phyloP scores from a whole-genome alignment of 495 filamentous ascomycete genomes.

The Jackrogersella minutella region DNA sequence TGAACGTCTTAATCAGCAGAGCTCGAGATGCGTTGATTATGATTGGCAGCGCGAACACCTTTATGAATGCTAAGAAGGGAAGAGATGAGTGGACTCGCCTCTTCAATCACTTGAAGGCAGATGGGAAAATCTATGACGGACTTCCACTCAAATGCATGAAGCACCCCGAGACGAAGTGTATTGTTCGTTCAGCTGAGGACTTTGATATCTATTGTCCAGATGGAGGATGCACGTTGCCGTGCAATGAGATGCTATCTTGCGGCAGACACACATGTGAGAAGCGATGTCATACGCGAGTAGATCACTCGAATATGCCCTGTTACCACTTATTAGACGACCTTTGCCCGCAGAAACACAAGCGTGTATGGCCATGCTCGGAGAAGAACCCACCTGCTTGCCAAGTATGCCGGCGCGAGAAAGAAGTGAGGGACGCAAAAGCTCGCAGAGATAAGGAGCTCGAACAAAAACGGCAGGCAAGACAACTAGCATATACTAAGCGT shows the following conservation, averaged over 20 bases:
- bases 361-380: conserved; percentile 45
- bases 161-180: conserved; percentile 58
- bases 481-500: conserved; percentile 57
- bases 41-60: conserved; percentile 75
- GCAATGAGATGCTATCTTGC: conserved; percentile 66
- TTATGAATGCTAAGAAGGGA: conserved; percentile 69
- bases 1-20: conserved; percentile 78
- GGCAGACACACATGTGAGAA: conserved; percentile 67
- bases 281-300: conserved; percentile 68
- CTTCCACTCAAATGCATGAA: conserved; percentile 73
- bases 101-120: conserved; percentile 62
- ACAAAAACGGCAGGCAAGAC: conserved; percentile 56
- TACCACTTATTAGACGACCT: conserved; percentile 51
- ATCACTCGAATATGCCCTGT: conserved; percentile 74
- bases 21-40: conserved; percentile 73
- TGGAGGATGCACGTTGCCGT: conserved; percentile 74
- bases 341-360: conserved; percentile 63
- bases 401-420: conserved; percentile 61
- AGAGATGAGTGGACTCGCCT: conserved; percentile 64
- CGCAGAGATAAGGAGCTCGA: conserved; percentile 65
- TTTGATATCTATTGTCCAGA: conserved; percentile 72
- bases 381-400: conserved; percentile 48
- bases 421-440: conserved; percentile 52
- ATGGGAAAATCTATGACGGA: conserved; percentile 70
- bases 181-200: conserved; percentile 53